Conservation (phyloP, 2,329 filamentous ascomycete genomes). For the Colletotrichum camelliae region DNA sequence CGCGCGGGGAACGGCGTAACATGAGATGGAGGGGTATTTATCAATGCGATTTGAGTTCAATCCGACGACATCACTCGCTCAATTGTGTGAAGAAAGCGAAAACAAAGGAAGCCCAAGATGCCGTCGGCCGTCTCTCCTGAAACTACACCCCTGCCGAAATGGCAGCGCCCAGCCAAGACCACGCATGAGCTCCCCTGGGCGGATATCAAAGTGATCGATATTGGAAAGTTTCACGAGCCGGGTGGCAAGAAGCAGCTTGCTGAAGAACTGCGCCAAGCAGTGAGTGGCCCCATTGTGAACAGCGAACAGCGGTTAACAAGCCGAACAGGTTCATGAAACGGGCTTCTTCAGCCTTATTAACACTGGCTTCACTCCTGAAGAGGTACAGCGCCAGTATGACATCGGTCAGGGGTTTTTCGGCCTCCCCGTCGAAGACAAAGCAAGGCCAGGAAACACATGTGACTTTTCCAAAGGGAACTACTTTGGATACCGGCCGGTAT, state of each 20-base stretch:
- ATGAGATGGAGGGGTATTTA: conserved; percentile 16
- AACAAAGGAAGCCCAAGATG: conserved; percentile 1
- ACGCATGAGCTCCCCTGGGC: conserved; percentile 45
- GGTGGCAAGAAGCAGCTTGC: conserved; percentile 57
- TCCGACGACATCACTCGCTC: neutral
- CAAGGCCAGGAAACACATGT: conserved; percentile 52
- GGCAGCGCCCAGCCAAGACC: conserved; percentile 33
- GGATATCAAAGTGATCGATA: conserved; percentile 58
- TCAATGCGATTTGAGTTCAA: neutral
- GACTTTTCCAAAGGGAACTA: conserved; percentile 51
- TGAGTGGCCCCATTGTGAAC: conserved; percentile 21
- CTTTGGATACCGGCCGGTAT: conserved; percentile 48
- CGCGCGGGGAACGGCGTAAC: neutral
- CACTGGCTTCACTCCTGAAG: conserved; percentile 56
- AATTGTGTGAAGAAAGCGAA: neutral
- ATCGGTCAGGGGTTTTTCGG: conserved; percentile 58
- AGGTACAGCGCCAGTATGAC: conserved; percentile 59
- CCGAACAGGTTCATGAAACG: conserved; percentile 28
- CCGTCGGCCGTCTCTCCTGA: conserved; percentile 10
- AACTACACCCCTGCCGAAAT: conserved; percentile 22
- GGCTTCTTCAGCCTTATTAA: conserved; percentile 62
- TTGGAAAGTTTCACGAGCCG: conserved; percentile 51
- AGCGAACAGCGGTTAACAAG: neutral
- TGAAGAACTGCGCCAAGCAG: conserved; percentile 56
- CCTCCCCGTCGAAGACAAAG: conserved; percentile 49